phyloP scores from a whole-genome alignment of 2,329 filamentous ascomycete species.

The Aspergillus piperis region DNA sequence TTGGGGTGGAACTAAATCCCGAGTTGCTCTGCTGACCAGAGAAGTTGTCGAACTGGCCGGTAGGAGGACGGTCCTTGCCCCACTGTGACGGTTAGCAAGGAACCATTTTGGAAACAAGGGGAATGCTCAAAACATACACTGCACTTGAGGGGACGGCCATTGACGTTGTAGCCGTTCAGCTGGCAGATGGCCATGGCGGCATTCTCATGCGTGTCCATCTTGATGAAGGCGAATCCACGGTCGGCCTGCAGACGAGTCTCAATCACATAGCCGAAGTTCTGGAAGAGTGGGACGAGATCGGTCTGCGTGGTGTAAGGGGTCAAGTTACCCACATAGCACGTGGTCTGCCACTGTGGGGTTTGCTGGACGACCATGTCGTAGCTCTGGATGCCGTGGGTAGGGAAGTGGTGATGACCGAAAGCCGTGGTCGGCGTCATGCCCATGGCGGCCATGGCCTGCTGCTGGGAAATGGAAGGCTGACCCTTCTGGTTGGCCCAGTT shows the following conservation, averaged over 20 bases:
- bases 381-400: constrained; percentile 92
- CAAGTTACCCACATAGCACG: constrained; percentile 95
- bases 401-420: constrained; percentile 96
- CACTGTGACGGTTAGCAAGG: constrained; percentile 61
- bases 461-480: constrained; percentile 97
- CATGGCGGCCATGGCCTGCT: constrained; percentile 95
- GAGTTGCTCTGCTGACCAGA: constrained; percentile 75
- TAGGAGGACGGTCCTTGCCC: constrained; percentile 97
- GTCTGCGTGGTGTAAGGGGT: constrained; percentile 97
- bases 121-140: constrained; percentile 68
- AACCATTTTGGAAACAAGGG: constrained; percentile 32
- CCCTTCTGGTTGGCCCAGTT: constrained; percentile 99
- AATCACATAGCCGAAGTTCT: constrained; percentile 96
- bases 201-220: constrained; percentile 98
- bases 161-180: constrained; percentile 96
- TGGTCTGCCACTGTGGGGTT: constrained; percentile 97
- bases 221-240: constrained; percentile 96
- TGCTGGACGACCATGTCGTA: constrained; percentile 96
- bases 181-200: constrained; percentile 98
- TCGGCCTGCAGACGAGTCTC: constrained; percentile 98
- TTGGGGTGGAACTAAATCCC: constrained; percentile 70
- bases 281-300: constrained; percentile 95
- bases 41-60: constrained; percentile 77
- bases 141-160: constrained; percentile 95
- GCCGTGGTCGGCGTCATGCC: constrained; percentile 97